Evolutionary conservation across 495 filamentous ascomycete species (phyloP).

Genomic region (Acidomyces sp.): DNA sequence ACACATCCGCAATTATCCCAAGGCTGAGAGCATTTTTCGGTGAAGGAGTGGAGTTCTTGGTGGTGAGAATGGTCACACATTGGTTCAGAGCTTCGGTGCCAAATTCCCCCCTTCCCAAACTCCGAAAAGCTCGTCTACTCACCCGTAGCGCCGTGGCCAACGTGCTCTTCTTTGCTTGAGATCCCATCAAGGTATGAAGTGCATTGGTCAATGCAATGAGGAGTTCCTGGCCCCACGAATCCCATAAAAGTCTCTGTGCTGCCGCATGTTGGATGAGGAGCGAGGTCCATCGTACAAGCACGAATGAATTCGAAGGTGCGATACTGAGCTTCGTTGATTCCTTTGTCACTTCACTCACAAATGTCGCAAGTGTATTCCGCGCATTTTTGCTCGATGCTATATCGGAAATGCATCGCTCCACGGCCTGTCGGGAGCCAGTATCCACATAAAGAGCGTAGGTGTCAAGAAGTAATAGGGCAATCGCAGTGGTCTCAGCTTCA

Average conservation of each 20-base stretch:
- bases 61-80: slow-evolving; percentile 50
- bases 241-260: slow-evolving; percentile 41
- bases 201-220: slow-evolving; percentile 49
- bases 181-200: slow-evolving; percentile 63
- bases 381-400: slow-evolving; percentile 42
- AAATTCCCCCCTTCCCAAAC: slow-evolving; percentile 45
- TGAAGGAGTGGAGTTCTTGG: slow-evolving; percentile 46
- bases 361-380: slow-evolving; percentile 41
- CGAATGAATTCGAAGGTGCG: slow-evolving; percentile 66
- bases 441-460: slow-evolving; percentile 83
- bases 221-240: slow-evolving; percentile 51
- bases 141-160: slow-evolving; percentile 55
- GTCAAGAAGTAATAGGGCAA: slow-evolving; percentile 42
- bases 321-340: slow-evolving; percentile 65
- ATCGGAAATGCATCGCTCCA: slow-evolving; percentile 57
- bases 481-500: not conserved
- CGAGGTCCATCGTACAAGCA: slow-evolving; percentile 82
- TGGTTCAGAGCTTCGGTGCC: slow-evolving; percentile 48
- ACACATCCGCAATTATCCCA: slow-evolving; percentile 76
- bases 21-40: slow-evolving; percentile 63
- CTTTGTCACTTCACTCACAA: slow-evolving; percentile 41
- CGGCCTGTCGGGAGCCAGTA: slow-evolving; percentile 65
- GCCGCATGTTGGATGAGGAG: slow-evolving; percentile 51
- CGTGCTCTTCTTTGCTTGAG: slow-evolving; percentile 43
- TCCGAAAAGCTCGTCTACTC: slow-evolving; percentile 38